These are phyloP conservation scores for Xylaria sp. DNA, from an alignment of 2,329 filamentous ascomycete genomes.

Conservation along the genomic window DNA sequence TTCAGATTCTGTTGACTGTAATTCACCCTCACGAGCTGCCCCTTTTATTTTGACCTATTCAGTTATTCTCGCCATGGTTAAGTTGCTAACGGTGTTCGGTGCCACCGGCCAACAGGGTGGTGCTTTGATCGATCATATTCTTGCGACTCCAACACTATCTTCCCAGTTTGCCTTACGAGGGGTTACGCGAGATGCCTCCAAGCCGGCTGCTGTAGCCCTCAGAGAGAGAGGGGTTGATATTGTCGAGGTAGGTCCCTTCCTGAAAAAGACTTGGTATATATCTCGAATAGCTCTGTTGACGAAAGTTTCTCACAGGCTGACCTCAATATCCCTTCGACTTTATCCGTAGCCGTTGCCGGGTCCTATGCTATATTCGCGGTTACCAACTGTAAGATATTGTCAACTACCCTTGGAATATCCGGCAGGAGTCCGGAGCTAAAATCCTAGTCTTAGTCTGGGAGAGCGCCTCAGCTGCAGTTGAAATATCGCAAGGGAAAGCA, in stretches of 20 bases:
- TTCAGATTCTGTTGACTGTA: neutral
- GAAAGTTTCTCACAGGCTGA: neutral
- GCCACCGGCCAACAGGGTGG: neutral
- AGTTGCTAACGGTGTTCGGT: neutral
- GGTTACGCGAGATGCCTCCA: neutral
- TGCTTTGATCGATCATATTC: neutral
- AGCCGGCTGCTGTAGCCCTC: neutral
- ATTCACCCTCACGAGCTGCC: neutral
- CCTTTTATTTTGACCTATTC: neutral
- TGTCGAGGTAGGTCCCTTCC: neutral
- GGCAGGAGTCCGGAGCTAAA: neutral
- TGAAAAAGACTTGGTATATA: neutral
- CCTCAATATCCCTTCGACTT: neutral
- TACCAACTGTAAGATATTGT: neutral
- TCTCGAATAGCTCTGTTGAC: neutral
- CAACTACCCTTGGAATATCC: neutral
- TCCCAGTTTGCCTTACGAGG: conserved; percentile 1
- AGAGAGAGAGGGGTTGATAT: neutral
- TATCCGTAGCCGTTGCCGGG: neutral
- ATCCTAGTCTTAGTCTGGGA: neutral
- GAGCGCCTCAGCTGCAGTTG: conserved; percentile 1
- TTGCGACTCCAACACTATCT: neutral
- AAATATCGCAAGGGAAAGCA: neutral
- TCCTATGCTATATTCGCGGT: neutral
- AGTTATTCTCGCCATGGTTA: neutral